Conservation (phyloP, 2,329 filamentous ascomycete genomes). For the Aspergillaceae sp. region DNA sequence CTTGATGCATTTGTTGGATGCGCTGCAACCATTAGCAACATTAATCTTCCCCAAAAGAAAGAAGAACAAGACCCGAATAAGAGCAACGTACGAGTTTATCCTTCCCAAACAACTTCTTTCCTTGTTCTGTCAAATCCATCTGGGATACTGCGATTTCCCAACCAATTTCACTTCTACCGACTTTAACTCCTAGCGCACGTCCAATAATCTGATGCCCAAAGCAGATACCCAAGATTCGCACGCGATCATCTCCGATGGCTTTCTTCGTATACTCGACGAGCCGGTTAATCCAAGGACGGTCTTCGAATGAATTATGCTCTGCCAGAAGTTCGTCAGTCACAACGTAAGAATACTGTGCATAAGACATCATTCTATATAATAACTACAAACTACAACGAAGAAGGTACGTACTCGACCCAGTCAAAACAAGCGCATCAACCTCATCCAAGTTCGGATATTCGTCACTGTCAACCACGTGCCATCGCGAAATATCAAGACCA, state of each 20-base stretch:
- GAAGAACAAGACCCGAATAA: background rate
- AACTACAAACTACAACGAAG: background rate
- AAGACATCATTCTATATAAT: background rate
- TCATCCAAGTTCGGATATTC: conserved; percentile 64
- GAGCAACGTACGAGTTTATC: conserved; percentile 48
- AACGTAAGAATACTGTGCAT: too few species aligned
- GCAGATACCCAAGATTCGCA: conserved; percentile 71
- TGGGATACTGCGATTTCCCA: conserved; percentile 77
- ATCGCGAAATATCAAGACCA: conserved; percentile 53
- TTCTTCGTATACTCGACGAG: conserved; percentile 60
- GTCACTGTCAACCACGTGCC: conserved; percentile 61
- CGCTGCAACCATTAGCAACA: conserved; percentile 13
- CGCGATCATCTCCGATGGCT: conserved; percentile 52
- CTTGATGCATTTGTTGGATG: conserved; percentile 79
- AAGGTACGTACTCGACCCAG: conserved; percentile 53
- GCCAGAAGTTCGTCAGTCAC: background rate
- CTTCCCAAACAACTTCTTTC: conserved; percentile 61
- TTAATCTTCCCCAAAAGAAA: background rate
- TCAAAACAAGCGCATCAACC: conserved; percentile 75
- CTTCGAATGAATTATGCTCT: conserved; percentile 65
- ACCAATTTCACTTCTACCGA: conserved; percentile 57
- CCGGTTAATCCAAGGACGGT: conserved; percentile 65
- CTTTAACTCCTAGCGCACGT: conserved; percentile 59
- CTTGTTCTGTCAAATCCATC: conserved; percentile 58
- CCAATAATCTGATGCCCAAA: conserved; percentile 83